Base-by-base conservation (phyloP, 169 alveolate species). In the Plasmodium inui region DNA sequence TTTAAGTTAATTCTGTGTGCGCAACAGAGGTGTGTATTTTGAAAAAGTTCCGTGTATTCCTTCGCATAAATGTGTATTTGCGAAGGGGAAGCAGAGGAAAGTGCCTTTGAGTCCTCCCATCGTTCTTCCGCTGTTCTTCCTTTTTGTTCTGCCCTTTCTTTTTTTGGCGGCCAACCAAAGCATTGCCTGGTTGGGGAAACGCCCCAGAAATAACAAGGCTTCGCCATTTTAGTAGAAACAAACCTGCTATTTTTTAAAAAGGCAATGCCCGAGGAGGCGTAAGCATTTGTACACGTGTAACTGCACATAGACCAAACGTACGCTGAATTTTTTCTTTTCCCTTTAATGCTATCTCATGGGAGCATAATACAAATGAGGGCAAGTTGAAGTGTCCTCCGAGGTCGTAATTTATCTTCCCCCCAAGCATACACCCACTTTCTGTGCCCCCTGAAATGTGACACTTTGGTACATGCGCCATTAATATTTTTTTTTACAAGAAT, bases 1-100 rank as follows among this genome's bases (percentile, higher is more conserved):
- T 67, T 67, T 67, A 9, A 26, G 14, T 67, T 67, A 67, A 67
- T 67, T 67, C 50, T 79, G 84, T 79, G 84, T 41, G 84, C 84
- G 84, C 34, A 34, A 41, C 84, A 44, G 32, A 79, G 57, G 70
- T 22, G 84, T 41, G 2, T 79, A 30, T 79, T 79, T 78, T 50
- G 50, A 41, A 79, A 50, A 79, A 79, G 84, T n/a, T 44, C 55
- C 32, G 84, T 61, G 57, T 41, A 79, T 41, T 9, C 72, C 46
- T 79, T 34, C 55, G 30, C 44, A 37, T 0, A 79, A 34, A 41
- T 22, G 50, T 19, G 55, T 39, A 79, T 79, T 39, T 41, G 55
- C 34, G 39, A 37, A 79, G 9, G 32, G 46, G 30, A 79, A 41
- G 70, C 73, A 79, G 22, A 30, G 26, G 28, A n/a, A 50, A 19